These are phyloP conservation scores for Nosema muscidifuracis DNA, from an alignment of 371 early-diverging fungal species.

Conservation along the genomic window DNA sequence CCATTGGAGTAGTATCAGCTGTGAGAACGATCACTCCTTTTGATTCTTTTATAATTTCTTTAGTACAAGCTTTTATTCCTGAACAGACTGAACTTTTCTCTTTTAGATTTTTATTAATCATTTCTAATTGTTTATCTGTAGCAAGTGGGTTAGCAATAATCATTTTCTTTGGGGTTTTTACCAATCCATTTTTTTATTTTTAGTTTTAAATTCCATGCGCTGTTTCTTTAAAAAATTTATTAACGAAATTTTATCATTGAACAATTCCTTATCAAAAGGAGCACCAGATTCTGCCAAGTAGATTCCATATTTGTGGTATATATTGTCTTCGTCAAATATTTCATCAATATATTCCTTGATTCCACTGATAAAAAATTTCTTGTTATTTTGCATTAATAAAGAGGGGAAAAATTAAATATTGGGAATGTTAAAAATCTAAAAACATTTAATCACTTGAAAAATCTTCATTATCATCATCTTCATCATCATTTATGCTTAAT, in stretches of 20 bases:
- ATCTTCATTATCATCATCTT: constrained; percentile 18
- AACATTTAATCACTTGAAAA: background rate
- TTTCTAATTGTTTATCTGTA: constrained; percentile 10
- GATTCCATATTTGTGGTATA: background rate
- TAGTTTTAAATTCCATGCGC: background rate
- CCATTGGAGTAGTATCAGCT: constrained; percentile 87
- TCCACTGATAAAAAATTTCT: background rate
- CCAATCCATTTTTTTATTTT: constrained; percentile 2
- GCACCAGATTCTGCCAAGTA: background rate
- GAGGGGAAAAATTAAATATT: background rate
- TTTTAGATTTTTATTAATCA: constrained; percentile 24
- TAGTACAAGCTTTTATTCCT: constrained; percentile 48
- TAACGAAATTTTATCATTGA: background rate
- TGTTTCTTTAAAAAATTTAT: background rate
- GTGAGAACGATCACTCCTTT: constrained; percentile 76
- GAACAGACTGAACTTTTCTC: constrained; percentile 6
- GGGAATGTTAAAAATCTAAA: background rate
- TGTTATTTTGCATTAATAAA: background rate
- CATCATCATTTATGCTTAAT: constrained; percentile 27
- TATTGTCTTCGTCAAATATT: background rate
- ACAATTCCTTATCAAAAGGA: background rate
- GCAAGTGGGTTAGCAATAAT: constrained; percentile 49
- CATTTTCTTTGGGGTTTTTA: constrained; percentile 40
- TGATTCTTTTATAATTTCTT: constrained; percentile 13
- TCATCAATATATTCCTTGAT: constrained; percentile 3